phyloP scores from a whole-genome alignment of 23 red algal genomes.

The Gracilaria vermiculophylla region DNA sequence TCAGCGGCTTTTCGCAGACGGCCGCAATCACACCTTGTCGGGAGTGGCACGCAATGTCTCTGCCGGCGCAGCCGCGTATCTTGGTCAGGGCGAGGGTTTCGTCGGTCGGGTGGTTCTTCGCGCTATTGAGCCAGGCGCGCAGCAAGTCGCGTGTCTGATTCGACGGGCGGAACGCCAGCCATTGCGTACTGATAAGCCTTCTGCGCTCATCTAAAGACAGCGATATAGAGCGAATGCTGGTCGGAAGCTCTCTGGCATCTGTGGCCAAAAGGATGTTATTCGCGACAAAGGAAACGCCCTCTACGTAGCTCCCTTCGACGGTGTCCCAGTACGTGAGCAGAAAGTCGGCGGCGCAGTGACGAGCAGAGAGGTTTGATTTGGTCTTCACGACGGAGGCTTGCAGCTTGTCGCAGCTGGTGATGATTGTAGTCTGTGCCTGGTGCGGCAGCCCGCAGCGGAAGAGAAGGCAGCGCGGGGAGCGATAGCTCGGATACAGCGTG shows the following conservation, averaged over 20 bases:
- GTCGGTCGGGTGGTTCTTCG: constrained; percentile 8
- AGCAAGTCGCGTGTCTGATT: background rate
- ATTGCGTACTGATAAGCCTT: background rate
- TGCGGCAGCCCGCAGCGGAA: background rate
- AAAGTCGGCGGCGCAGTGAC: constrained; percentile 18
- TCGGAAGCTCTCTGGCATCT: background rate
- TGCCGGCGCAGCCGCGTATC: constrained; percentile 12
- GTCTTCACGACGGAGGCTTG: background rate
- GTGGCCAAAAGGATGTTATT: background rate
- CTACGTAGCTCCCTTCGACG: background rate
- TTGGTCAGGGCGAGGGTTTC: background rate
- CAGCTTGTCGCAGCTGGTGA: background rate
- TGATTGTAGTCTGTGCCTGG: constrained; percentile 4
- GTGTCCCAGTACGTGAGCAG: constrained; percentile 5
- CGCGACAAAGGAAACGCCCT: background rate
- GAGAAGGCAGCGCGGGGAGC: background rate
- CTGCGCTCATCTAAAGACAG: background rate
- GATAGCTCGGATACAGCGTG: constrained; percentile 8
- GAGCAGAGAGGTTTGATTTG: constrained; percentile 1
- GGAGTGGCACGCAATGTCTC: background rate
- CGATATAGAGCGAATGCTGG: background rate
- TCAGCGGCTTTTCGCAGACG: background rate
- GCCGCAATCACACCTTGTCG: background rate
- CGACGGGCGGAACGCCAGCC: constrained; percentile 9
- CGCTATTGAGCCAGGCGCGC: background rate